A percentile compares a stretch with the other conserved stretches of the same genome.
Conservation (phyloP, 2,329 filamentous ascomycete species). For the Verticillium nonalfalfae region DNA sequence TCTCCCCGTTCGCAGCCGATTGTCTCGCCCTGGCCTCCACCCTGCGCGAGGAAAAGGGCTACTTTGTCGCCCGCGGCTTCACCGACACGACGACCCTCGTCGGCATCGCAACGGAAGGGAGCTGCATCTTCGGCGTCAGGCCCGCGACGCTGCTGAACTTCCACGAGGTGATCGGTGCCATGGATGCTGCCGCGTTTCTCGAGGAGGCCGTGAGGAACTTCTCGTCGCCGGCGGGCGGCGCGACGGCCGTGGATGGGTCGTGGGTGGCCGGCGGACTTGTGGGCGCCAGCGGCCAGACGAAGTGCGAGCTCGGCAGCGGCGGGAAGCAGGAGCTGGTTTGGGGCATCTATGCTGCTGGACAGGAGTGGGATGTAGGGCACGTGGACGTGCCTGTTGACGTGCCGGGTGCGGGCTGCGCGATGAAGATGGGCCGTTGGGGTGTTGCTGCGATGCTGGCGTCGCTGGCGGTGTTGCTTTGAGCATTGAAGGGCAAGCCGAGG, state of each 20-base stretch:
- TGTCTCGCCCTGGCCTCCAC: not conserved
- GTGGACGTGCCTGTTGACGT: not conserved
- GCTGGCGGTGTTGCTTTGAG: too few relatives aligned
- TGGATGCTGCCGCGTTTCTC: too few relatives aligned
- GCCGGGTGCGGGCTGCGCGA: too few relatives aligned
- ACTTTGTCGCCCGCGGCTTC: not conserved
- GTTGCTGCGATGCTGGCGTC: too few relatives aligned
- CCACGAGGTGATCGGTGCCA: too few relatives aligned
- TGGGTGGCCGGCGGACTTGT: not conserved
- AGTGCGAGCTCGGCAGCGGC: slow-evolving; percentile 5
- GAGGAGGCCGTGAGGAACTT: too few relatives aligned
- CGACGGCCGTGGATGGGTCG: not conserved
- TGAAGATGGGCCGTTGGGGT: too few relatives aligned
- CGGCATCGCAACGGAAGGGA: not conserved
- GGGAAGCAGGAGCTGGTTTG: not conserved
- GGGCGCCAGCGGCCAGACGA: slow-evolving; percentile 6
- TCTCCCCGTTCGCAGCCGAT: not conserved
- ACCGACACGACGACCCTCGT: not conserved
- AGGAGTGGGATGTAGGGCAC: not conserved
- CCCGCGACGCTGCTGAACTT: not conserved
- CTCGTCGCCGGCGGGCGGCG: not conserved
- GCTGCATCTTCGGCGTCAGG: not conserved
- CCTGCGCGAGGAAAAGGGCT: not conserved
- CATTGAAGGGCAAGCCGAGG: too few relatives aligned
- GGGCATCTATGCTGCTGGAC: not conserved